These are phyloP conservation scores for Beta lomatogona DNA, from an alignment of 179 eudicot genomes.

Conservation along the genomic window DNA sequence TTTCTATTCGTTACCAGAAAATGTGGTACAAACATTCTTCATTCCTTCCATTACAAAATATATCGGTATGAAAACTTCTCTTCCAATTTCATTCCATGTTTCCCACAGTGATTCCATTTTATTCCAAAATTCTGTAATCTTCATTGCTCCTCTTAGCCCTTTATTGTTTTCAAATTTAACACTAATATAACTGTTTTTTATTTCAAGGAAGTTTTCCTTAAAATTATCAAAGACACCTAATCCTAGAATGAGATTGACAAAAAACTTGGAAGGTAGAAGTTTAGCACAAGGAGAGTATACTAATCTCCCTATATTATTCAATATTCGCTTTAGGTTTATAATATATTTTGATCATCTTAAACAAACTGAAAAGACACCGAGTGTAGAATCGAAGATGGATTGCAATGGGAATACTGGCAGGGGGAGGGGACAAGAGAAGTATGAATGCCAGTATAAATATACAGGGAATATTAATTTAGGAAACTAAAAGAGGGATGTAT, in stretches of 20 bases:
- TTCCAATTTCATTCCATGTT: background rate
- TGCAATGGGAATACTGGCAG: no score
- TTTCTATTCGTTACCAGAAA: background rate
- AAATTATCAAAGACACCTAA: background rate
- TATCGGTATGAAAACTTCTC: background rate
- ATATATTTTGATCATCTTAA: background rate
- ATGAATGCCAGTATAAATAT: background rate
- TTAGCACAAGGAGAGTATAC: background rate
- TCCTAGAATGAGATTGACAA: background rate
- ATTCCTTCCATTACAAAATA: background rate
- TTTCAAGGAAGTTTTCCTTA: background rate
- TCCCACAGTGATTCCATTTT: background rate
- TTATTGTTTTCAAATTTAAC: background rate
- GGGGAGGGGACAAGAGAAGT: no score
- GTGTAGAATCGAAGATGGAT: no score
- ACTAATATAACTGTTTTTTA: background rate
- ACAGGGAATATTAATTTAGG: background rate
- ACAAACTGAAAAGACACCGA: background rate
- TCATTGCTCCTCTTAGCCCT: background rate
- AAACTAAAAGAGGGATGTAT: slow-evolving; percentile 1
- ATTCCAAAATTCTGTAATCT: background rate
- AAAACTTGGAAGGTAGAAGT: background rate
- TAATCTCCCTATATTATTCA: background rate
- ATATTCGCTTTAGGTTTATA: background rate
- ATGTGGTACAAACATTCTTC: background rate